Evolutionary conservation across 257 asterid species (phyloP).

Genomic region (Nicotiana noctiflora): DNA sequence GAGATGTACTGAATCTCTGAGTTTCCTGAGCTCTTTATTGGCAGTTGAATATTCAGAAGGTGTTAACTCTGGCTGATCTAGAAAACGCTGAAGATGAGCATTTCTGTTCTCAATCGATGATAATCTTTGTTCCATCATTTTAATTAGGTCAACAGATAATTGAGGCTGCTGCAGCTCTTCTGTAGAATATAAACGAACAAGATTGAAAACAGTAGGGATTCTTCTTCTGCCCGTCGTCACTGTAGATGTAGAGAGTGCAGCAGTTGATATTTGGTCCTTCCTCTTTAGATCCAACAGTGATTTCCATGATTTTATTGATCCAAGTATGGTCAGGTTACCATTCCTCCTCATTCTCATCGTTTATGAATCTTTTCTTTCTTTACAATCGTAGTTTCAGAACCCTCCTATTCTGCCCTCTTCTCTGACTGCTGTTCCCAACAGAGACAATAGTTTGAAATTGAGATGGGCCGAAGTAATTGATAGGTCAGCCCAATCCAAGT

Average conservation of each 20-base stretch:
- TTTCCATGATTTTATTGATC: background rate
- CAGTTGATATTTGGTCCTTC: background rate
- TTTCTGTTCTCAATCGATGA: constrained; percentile 57
- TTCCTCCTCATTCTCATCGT: background rate
- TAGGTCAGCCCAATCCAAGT: no score
- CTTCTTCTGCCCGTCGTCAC: background rate
- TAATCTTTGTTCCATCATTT: constrained; percentile 70
- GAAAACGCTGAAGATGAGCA: constrained; percentile 46
- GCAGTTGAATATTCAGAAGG: constrained; percentile 70
- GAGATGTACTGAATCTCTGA: constrained; percentile 49
- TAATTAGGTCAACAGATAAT: constrained; percentile 61
- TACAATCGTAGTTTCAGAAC: background rate
- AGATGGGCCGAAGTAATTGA: no score
- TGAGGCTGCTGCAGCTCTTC: constrained; percentile 41
- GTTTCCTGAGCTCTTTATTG: constrained; percentile 79
- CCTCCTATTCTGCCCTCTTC: background rate
- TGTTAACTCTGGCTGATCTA: constrained; percentile 64
- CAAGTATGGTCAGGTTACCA: background rate
- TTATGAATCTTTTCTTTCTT: background rate
- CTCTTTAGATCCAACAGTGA: background rate
- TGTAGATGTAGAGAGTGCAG: background rate
- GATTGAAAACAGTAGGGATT: background rate
- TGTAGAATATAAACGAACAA: constrained; percentile 7
- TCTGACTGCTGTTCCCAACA: no score
- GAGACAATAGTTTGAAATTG: no score